A percentile compares a stretch with the other conserved stretches of the same genome.
Conservation (phyloP, 1,284 basidiomycete genomes). For the Sparassis latifolia region DNA sequence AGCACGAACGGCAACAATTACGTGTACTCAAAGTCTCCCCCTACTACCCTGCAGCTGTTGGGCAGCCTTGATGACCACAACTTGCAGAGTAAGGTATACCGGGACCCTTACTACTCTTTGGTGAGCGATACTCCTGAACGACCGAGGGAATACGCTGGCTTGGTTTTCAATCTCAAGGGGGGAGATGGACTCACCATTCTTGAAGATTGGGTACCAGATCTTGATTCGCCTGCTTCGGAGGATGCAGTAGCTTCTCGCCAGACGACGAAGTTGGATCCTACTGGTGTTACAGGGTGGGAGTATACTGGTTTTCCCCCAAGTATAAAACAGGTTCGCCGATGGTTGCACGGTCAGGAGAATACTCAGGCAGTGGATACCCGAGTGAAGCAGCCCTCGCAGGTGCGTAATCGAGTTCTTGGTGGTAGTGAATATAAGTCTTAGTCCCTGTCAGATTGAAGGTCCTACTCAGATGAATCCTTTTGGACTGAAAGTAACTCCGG, state of each 20-base stretch:
- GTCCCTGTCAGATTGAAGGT: conserved; percentile 55
- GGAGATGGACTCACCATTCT: conserved; percentile 45
- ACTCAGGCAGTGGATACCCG: conserved; percentile 1
- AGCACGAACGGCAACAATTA: conserved; percentile 7
- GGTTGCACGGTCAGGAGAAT: conserved; percentile 34
- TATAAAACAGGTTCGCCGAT: conserved; percentile 41
- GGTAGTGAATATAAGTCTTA: no score
- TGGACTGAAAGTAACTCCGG: conserved; percentile 57
- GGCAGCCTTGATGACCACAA: conserved; percentile 44
- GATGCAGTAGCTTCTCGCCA: neutral
- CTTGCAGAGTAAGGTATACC: conserved; percentile 64
- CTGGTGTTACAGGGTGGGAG: conserved; percentile 65
- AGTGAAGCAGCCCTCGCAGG: conserved; percentile 47
- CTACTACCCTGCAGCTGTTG: conserved; percentile 46
- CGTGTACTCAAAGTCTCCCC: conserved; percentile 49
- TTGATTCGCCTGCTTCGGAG: neutral
- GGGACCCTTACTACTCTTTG: conserved; percentile 75
- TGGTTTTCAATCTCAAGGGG: conserved; percentile 67
- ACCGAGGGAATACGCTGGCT: conserved; percentile 76
- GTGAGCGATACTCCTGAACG: conserved; percentile 63
- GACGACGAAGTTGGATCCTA: conserved; percentile 6
- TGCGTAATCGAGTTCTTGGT: conserved; percentile 14
- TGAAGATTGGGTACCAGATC: conserved; percentile 40
- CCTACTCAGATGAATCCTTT: conserved; percentile 72
- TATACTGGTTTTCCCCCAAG: conserved; percentile 65